These are phyloP conservation scores for Fermentozyma sake DNA, from an alignment of 1,139 yeast genomes.

Conservation along the genomic window DNA sequence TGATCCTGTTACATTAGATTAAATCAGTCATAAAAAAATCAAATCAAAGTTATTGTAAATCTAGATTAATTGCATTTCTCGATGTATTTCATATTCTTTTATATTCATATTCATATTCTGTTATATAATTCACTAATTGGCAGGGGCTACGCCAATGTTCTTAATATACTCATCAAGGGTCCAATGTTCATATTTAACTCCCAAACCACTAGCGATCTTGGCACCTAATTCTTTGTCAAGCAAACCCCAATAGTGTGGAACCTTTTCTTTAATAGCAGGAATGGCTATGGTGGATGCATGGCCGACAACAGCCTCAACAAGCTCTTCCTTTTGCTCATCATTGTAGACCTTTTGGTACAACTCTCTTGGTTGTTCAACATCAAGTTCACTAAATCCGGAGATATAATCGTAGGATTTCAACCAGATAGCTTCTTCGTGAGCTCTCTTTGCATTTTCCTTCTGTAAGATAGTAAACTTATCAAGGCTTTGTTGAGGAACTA, in stretches of 20 bases:
- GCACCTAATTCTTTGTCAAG: conserved; percentile 29
- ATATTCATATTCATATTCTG: not conserved
- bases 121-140: conserved; percentile 4
- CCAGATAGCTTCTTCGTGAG: conserved; percentile 35
- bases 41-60: too few species aligned
- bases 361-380: conserved; percentile 41
- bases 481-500: conserved; percentile 19
- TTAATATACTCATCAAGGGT: conserved; percentile 23
- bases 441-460: conserved; percentile 19
- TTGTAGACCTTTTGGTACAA: conserved; percentile 34
- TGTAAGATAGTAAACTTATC: conserved; percentile 22
- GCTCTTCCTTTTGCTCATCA: conserved; percentile 24
- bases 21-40: too few species aligned
- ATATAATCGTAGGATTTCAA: conserved; percentile 32
- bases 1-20: conserved; percentile 33
- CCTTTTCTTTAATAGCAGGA: conserved; percentile 27
- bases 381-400: conserved; percentile 37
- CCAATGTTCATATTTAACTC: conserved; percentile 24
- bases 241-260: conserved; percentile 38
- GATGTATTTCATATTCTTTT: not conserved
- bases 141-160: conserved; percentile 14
- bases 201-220: conserved; percentile 29
- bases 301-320: conserved; percentile 33
- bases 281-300: conserved; percentile 30
- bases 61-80: not conserved